Conservation (phyloP, 2,329 filamentous ascomycete genomes). For the Ilyonectria robusta region DNA sequence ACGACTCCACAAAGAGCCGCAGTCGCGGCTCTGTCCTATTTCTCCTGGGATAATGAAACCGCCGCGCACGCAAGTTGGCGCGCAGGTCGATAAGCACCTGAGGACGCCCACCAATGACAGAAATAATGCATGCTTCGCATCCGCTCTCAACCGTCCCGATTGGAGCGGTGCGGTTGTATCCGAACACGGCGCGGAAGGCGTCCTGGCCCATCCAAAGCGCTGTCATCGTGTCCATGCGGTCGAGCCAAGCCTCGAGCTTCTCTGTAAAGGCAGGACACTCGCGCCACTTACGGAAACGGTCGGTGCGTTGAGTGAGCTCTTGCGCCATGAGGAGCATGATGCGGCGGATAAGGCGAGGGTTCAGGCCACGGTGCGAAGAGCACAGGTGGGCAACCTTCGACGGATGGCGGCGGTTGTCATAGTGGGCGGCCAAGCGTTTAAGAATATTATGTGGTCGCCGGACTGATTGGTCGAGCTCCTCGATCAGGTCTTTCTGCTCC, state of each 20-base stretch:
- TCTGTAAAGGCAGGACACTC: constrained; percentile 24
- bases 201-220: constrained; percentile 57
- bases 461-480: constrained; percentile 42
- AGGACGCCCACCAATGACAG: constrained; percentile 61
- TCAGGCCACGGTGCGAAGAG: constrained; percentile 55
- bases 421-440: constrained; percentile 50
- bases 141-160: constrained; percentile 48
- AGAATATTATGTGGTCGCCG: constrained; percentile 49
- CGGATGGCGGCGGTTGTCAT: constrained; percentile 44
- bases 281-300: constrained; percentile 47
- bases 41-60: constrained; percentile 33
- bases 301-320: constrained; percentile 57
- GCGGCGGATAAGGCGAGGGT: constrained; percentile 59
- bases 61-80: constrained; percentile 59
- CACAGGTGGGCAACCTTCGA: constrained; percentile 57
- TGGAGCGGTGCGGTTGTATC: constrained; percentile 46
- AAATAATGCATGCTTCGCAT: constrained; percentile 69
- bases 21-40: constrained; percentile 52
- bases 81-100: constrained; percentile 61
- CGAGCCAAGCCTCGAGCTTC: constrained; percentile 41
- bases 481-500: constrained; percentile 50
- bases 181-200: constrained; percentile 55
- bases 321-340: constrained; percentile 59
- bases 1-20: constrained; percentile 58
- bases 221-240: constrained; percentile 44